Evolutionary conservation across 176 grass and related monocot genomes (phyloP).

Genomic region (Saccharum officinarum): DNA sequence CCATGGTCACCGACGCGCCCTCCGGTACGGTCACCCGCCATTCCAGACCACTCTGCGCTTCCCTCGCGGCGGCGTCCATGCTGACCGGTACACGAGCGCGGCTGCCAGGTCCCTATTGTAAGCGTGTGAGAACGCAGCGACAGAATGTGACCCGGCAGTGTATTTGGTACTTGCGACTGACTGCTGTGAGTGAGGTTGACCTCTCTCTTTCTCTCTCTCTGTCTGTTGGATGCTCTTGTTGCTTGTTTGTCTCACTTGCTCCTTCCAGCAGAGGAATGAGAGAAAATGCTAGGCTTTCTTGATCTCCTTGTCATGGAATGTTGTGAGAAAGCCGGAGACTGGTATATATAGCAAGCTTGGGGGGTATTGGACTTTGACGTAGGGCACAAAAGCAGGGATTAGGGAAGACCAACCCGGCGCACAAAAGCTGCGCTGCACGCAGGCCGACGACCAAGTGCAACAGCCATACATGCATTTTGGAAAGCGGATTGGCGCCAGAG

Average conservation of each 20-base stretch:
- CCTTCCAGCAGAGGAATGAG: slow-evolving; percentile 29
- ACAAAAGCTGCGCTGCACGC: not conserved
- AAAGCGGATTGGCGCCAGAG: not conserved
- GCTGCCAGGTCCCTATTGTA: slow-evolving; percentile 30
- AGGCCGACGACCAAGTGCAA: not conserved
- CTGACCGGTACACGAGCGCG: not conserved
- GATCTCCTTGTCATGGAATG: slow-evolving; percentile 44
- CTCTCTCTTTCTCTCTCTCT: not conserved
- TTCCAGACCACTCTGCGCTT: slow-evolving; percentile 36
- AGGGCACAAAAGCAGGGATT: slow-evolving; percentile 1
- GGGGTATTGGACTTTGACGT: slow-evolving; percentile 39
- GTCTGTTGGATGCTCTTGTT: not conserved
- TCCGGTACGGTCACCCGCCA: slow-evolving; percentile 63
- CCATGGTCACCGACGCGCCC: slow-evolving; percentile 39
- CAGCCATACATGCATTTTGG: slow-evolving; percentile 23
- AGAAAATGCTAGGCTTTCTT: slow-evolving; percentile 18
- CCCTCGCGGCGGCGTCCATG: slow-evolving; percentile 41
- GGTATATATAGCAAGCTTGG: slow-evolving; percentile 15
- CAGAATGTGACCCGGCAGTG: not conserved
- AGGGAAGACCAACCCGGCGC: slow-evolving; percentile 35
- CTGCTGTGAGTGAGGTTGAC: slow-evolving; percentile 33
- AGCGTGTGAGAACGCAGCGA: not conserved
- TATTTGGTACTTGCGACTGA: not conserved
- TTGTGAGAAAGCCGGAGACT: not conserved
- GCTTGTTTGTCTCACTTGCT: not conserved